Base-by-base conservation (phyloP, 2,329 filamentous ascomycete genomes). In the Colletotrichum truncatum region DNA sequence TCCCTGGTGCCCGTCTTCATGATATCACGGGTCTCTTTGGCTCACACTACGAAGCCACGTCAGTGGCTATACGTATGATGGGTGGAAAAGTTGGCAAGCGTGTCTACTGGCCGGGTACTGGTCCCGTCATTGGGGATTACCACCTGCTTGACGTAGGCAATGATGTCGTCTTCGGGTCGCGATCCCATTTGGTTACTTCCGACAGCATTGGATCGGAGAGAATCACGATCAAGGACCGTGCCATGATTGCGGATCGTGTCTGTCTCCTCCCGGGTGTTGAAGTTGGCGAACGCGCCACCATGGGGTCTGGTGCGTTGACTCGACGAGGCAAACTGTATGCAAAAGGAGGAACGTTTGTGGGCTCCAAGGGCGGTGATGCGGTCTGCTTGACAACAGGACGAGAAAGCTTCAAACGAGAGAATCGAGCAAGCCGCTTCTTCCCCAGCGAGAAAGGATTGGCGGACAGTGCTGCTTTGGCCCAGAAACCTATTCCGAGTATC, bases 151-250 rank as follows among this genome's bases (percentile, higher is more conserved):
- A 87, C 23, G 77, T 88, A 65, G 86, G 86, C 9, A 81, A 87
- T 60, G 82, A 88, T 71, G 85, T 88, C n/a, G 84, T 88, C 9
- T 88, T 88, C 67, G 85, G 86, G 0, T 87, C 85, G 11, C 80
- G 85, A 3, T 82, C 85, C 3, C 80, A 85, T 60, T 69, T 88
- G 0, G 73, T 87, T 28, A 87, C 84, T 1, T 83, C 84, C 0
- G 85, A 88, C 70, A 82, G 80, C 3, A 74, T 71, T 21, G 82
- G 85, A 1, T 83, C 82, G 10, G 82, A 84, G 12, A 75, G 70
- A 8, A 77, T 88, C 48, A 77, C 73, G 11, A 80, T 88, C 51
- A 72, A 76, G 6, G 79, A 83, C 60, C 76, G 82, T 1, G 80
- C 84, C 18, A 88, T 88, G 85, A 82, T 88, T 63, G 85, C 85